Conservation (phyloP, 192 early-diverging fungal genomes). For the Coemansia sp. region DNA sequence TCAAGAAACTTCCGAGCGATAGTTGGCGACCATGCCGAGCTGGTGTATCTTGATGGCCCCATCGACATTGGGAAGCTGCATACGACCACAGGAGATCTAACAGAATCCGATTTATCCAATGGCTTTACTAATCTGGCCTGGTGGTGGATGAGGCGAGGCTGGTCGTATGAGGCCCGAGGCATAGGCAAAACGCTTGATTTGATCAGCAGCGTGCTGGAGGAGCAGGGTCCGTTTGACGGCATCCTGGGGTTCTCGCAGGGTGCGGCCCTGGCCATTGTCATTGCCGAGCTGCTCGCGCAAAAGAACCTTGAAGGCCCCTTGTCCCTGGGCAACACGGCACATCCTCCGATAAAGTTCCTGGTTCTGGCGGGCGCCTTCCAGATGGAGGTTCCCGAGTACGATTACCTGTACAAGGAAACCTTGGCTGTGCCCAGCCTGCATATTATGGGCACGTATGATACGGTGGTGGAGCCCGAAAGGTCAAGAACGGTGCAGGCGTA, state of each 20-base stretch:
- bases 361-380: slow-evolving; percentile 37
- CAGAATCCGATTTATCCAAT: not conserved
- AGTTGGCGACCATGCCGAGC: slow-evolving; percentile 34
- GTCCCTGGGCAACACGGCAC: slow-evolving; percentile 25
- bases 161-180: slow-evolving; percentile 36
- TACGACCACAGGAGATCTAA: slow-evolving; percentile 18
- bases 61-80: slow-evolving; percentile 42
- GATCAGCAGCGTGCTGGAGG: slow-evolving; percentile 24
- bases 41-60: slow-evolving; percentile 37
- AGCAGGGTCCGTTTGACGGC: slow-evolving; percentile 51
- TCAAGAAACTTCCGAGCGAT: slow-evolving; percentile 33
- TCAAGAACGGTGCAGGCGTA: slow-evolving; percentile 11
- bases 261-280: slow-evolving; percentile 25
- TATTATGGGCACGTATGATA: slow-evolving; percentile 39
- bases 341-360: slow-evolving; percentile 42
- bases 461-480: slow-evolving; percentile 27
- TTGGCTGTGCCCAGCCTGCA: slow-evolving; percentile 31
- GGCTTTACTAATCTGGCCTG: slow-evolving; percentile 45
- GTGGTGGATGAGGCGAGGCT: slow-evolving; percentile 46
- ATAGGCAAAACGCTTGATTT: slow-evolving; percentile 19
- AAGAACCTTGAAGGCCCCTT: slow-evolving; percentile 9
- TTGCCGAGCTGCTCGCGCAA: slow-evolving; percentile 23
- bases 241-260: slow-evolving; percentile 53
- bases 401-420: slow-evolving; percentile 14
- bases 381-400: slow-evolving; percentile 25